These are phyloP conservation scores for Globisporangium abappressorium DNA, from an alignment of 352 stramenopile species.

Conservation along the genomic window DNA sequence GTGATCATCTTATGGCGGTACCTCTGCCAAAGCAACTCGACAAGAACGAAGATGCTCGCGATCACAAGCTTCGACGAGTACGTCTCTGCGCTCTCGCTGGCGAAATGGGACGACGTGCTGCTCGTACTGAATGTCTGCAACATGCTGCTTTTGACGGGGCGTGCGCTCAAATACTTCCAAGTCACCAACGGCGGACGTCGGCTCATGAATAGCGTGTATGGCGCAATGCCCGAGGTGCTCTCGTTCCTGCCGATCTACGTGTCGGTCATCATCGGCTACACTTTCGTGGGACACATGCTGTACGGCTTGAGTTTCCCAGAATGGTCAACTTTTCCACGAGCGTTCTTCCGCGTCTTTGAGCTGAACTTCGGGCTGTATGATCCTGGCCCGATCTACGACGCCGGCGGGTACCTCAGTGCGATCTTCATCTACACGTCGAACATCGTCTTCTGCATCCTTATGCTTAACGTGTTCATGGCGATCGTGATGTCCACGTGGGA, in stretches of 20 bases:
- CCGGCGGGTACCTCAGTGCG: constrained; percentile 52
- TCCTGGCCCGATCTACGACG: constrained; percentile 63
- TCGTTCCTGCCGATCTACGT: constrained; percentile 72
- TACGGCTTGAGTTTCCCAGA: constrained; percentile 62
- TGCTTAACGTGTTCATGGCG: constrained; percentile 79
- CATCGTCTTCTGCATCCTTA: constrained; percentile 70
- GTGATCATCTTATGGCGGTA: constrained; percentile 62
- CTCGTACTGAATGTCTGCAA: constrained; percentile 68
- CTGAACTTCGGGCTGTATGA: constrained; percentile 74
- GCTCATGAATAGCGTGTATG: constrained; percentile 68
- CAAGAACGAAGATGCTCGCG: constrained; percentile 35
- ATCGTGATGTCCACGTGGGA: constrained; percentile 79
- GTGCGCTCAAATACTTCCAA: constrained; percentile 73
- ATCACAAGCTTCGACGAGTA: constrained; percentile 56
- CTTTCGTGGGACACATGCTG: constrained; percentile 69
- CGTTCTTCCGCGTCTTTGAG: constrained; percentile 70
- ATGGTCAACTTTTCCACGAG: constrained; percentile 57
- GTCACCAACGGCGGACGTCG: constrained; percentile 57
- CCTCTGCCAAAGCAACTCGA: constrained; percentile 38
- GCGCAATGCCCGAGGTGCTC: constrained; percentile 67
- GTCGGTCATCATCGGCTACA: constrained; percentile 60
- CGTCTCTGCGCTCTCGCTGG: constrained; percentile 41
- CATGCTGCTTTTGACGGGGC: constrained; percentile 55
- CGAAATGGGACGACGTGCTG: constrained; percentile 59
- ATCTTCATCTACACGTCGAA: constrained; percentile 74